Evolutionary conservation across 1,284 basidiomycete genomes (phyloP).

Genomic region (Blastosporella zonata): DNA sequence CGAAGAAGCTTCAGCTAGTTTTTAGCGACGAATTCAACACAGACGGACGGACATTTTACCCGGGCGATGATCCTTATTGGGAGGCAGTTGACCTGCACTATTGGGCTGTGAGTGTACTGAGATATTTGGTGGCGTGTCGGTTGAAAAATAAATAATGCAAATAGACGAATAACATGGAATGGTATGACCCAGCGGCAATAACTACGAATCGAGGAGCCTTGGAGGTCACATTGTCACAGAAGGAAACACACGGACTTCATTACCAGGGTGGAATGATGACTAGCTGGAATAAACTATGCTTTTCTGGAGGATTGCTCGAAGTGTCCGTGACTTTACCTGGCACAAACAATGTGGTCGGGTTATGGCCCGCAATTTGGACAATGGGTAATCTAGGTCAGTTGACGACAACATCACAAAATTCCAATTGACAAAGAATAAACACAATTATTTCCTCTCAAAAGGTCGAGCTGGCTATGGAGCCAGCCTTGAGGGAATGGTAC

Average conservation of each 20-base stretch:
- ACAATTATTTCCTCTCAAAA: neutral
- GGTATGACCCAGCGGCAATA: slow-evolving; percentile 77
- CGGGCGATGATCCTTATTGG: slow-evolving; percentile 72
- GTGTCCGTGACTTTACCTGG: slow-evolving; percentile 84
- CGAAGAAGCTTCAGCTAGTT: slow-evolving; percentile 60
- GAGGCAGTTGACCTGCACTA: slow-evolving; percentile 66
- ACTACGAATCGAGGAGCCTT: slow-evolving; percentile 79
- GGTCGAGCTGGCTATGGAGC: slow-evolving; percentile 53
- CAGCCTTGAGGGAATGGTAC: slow-evolving; percentile 46
- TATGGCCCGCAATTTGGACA: slow-evolving; percentile 74
- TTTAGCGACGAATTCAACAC: slow-evolving; percentile 91
- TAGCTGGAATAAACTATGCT: slow-evolving; percentile 93
- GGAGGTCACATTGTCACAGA: slow-evolving; percentile 71
- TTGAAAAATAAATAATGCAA: slow-evolving; percentile 1
- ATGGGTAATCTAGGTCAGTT: slow-evolving; percentile 59
- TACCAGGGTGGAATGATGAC: slow-evolving; percentile 73
- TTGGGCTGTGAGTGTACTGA: slow-evolving; percentile 35
- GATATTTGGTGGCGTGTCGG: neutral
- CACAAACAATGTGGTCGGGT: slow-evolving; percentile 47
- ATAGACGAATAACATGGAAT: slow-evolving; percentile 50
- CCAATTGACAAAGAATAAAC: neutral
- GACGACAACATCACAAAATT: neutral
- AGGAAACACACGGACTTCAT: slow-evolving; percentile 68
- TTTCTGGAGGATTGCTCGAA: slow-evolving; percentile 81
- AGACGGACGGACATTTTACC: slow-evolving; percentile 79